Conservation (phyloP, 2,329 filamentous ascomycete genomes). For the Fusarium proliferatum region DNA sequence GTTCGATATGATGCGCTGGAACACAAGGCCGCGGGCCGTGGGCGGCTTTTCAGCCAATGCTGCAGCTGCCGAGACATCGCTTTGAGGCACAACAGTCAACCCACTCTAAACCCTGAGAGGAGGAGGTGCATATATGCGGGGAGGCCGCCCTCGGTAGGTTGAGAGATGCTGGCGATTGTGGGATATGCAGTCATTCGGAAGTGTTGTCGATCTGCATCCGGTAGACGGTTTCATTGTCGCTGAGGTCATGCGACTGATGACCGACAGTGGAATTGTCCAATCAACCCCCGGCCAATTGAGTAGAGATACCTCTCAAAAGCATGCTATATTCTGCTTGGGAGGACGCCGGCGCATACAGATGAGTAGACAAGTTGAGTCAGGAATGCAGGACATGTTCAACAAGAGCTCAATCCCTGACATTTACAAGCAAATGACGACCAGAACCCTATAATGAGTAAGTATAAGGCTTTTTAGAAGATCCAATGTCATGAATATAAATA, state of each 20-base stretch:
- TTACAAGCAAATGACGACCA: background rate
- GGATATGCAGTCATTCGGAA: background rate
- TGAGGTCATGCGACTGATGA: too few relatives aligned
- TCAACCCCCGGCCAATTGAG: too few relatives aligned
- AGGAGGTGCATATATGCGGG: background rate
- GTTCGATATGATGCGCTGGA: background rate
- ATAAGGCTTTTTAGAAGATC: fast-evolving
- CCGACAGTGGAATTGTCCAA: background rate
- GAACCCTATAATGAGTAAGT: fast-evolving
- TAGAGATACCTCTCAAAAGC: background rate
- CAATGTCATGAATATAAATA: fast-evolving
- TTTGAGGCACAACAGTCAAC: background rate
- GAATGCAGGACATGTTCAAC: background rate
- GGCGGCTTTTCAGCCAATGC: background rate
- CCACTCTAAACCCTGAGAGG: too few relatives aligned
- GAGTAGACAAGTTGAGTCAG: background rate
- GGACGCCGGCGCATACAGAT: background rate
- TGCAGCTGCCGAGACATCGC: background rate
- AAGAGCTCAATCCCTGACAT: background rate
- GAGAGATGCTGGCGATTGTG: background rate
- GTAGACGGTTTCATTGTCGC: too few relatives aligned
- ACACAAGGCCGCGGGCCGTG: background rate
- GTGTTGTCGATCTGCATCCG: too few relatives aligned
- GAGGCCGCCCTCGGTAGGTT: background rate
- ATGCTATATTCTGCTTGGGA: background rate